Conservation (phyloP, 257 asterid genomes). For the Misopates orontium region DNA sequence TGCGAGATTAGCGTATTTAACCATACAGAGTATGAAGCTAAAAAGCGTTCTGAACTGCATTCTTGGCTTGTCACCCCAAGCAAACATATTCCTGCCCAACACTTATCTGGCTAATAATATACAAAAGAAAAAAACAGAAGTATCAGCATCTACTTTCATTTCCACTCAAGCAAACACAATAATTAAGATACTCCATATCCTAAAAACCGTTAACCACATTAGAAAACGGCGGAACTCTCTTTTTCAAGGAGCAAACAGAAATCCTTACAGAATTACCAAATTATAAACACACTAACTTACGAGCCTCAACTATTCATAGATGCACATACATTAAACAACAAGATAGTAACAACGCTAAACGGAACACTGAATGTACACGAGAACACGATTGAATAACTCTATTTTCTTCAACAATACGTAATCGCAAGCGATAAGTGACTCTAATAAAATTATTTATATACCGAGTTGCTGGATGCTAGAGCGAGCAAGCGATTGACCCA, state of each 20-base stretch:
- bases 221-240: background rate
- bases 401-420: too few relatives aligned
- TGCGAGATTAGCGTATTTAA: slow-evolving; percentile 52
- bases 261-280: too few relatives aligned
- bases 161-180: background rate
- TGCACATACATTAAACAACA: background rate
- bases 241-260: background rate
- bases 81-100: slow-evolving; percentile 90
- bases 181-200: background rate
- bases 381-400: too few relatives aligned
- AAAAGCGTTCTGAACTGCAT: slow-evolving; percentile 78
- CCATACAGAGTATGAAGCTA: slow-evolving; percentile 71
- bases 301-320: too few relatives aligned
- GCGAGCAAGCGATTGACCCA: slow-evolving; percentile 69
- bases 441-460: slow-evolving; percentile 23
- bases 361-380: too few relatives aligned
- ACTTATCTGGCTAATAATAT: slow-evolving; percentile 69
- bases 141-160: slow-evolving; percentile 15
- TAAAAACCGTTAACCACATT: background rate
- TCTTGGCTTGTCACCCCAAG: slow-evolving; percentile 86
- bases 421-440: background rate
- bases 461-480: slow-evolving; percentile 64
- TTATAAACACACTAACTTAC: too few relatives aligned
- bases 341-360: too few relatives aligned
- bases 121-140: slow-evolving; percentile 17